A percentile compares a stretch with the other conserved stretches of the same genome.
Evolutionary conservation across 805 yeast genomes (phyloP).

Genomic region (Zygoascus tannicola): DNA sequence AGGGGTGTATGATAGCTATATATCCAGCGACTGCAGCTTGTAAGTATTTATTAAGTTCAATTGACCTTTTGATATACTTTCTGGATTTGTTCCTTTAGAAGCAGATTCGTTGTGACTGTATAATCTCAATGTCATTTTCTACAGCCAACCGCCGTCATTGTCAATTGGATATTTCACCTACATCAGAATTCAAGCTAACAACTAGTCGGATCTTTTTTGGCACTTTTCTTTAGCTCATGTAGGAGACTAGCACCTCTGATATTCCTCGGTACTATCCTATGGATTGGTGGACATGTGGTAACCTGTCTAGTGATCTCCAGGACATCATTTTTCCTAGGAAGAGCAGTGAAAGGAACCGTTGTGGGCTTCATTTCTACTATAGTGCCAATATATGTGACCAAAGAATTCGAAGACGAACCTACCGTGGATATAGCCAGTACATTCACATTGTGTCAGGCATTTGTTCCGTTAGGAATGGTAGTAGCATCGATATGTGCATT

Average conservation of each 20-base stretch:
- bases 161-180: no score
- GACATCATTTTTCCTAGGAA: constrained; percentile 2
- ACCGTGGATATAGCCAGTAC: constrained; percentile 3
- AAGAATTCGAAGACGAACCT: constrained; percentile 4
- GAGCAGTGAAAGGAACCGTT: constrained; percentile 7
- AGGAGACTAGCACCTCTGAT: neutral
- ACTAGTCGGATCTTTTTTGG: neutral
- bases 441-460: constrained; percentile 3
- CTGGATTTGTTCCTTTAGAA: no score
- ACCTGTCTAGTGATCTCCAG: neutral
- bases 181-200: no score
- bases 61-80: neutral
- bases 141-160: no score
- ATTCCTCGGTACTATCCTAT: neutral
- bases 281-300: neutral
- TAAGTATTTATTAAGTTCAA: neutral
- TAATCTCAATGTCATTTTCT: no score
- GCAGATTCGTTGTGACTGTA: no score
- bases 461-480: constrained; percentile 10
- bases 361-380: constrained; percentile 8
- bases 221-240: neutral
- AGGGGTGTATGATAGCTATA: constrained; percentile 8
- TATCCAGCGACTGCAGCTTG: constrained; percentile 7
- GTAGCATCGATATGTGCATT: constrained; percentile 1
- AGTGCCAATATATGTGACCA: constrained; percentile 6